Conservation (phyloP, 2,329 filamentous ascomycete species). For the Clonostachys chloroleuca region DNA sequence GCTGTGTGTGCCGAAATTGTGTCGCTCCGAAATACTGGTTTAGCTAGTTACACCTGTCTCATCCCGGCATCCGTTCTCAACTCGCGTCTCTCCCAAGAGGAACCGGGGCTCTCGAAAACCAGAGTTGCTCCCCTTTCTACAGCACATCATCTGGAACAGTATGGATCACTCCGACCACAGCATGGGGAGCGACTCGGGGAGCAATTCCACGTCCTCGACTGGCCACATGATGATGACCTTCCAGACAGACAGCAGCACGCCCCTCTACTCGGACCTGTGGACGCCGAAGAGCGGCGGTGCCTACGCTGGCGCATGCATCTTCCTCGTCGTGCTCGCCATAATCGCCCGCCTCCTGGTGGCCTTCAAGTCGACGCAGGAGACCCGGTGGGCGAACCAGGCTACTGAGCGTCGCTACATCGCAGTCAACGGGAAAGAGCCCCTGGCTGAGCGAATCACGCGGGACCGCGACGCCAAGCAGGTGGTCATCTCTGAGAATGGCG, state of each 20-base stretch:
- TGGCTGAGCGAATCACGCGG: constrained; percentile 53
- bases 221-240: constrained; percentile 35
- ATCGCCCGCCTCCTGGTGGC: constrained; percentile 69
- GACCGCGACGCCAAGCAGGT: constrained; percentile 61
- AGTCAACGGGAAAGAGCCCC: constrained; percentile 58
- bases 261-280: constrained; percentile 63
- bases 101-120: neutral
- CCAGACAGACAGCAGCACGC: constrained; percentile 45
- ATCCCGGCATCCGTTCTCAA: no score
- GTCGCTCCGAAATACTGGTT: no score
- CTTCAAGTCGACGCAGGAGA: constrained; percentile 58
- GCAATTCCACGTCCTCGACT: neutral
- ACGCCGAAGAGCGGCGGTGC: constrained; percentile 63
- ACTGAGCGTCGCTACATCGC: constrained; percentile 73
- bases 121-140: neutral
- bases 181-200: neutral
- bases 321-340: constrained; percentile 73
- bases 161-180: neutral
- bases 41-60: no score
- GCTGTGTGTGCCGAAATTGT: no score
- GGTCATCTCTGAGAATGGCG: constrained; percentile 68
- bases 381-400: constrained; percentile 66
- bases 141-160: neutral
- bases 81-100: no score
- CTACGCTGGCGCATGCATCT: constrained; percentile 90